phyloP scores from a whole-genome alignment of 805 yeast genomes.

The Wickerhamomyces bovis region DNA sequence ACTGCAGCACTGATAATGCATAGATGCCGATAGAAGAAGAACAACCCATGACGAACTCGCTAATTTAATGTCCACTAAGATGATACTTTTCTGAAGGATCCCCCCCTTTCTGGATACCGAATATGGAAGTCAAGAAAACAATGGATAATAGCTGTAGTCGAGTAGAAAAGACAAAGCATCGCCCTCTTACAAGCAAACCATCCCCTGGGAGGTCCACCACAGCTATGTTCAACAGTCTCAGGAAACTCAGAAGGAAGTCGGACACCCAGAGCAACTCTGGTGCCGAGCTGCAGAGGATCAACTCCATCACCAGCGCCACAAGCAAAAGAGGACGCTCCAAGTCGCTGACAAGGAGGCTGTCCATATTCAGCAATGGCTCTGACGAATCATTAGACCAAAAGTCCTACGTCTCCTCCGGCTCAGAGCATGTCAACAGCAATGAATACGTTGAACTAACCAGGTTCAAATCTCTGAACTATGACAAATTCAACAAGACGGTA shows the following conservation, averaged over 20 bases:
- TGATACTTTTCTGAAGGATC: too few species aligned
- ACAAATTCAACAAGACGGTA: slow-evolving; percentile 16
- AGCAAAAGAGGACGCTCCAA: background rate
- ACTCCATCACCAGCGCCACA: slow-evolving; percentile 1
- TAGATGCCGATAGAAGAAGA: background rate
- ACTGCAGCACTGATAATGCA: background rate
- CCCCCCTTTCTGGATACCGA: background rate
- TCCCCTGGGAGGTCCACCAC: background rate
- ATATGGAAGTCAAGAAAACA: slow-evolving; percentile 8
- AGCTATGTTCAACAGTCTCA: background rate
- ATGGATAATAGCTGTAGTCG: too few species aligned
- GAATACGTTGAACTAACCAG: slow-evolving; percentile 11
- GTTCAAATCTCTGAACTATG: slow-evolving; percentile 17
- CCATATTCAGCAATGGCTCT: slow-evolving; percentile 15
- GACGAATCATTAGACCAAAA: slow-evolving; percentile 5
- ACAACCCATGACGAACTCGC: background rate
- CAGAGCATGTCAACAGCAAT: background rate
- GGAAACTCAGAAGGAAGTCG: slow-evolving; percentile 5
- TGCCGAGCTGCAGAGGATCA: background rate
- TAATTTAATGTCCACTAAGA: background rate
- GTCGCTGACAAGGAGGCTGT: slow-evolving; percentile 7
- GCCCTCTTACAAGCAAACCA: background rate
- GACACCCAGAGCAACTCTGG: slow-evolving; percentile 1
- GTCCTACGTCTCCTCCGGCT: slow-evolving; percentile 6
- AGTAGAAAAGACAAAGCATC: background rate